These are phyloP conservation scores for Protomyces inouyei DNA, from an alignment of 1,139 yeast species.

Conservation along the genomic window DNA sequence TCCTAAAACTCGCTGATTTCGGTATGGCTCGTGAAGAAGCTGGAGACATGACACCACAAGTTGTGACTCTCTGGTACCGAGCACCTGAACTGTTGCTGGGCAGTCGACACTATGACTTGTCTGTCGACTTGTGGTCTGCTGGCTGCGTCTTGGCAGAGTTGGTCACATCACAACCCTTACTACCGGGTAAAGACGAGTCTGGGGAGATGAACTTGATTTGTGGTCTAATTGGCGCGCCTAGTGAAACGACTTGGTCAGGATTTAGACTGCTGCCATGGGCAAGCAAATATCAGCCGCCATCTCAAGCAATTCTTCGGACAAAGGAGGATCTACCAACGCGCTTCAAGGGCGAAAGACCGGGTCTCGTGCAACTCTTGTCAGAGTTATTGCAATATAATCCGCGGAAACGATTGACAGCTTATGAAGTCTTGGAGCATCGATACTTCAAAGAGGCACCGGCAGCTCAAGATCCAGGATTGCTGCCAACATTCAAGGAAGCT, in stretches of 20 bases:
- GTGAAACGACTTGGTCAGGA: constrained; percentile 35
- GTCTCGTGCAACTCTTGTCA: constrained; percentile 51
- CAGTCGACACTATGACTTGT: constrained; percentile 51
- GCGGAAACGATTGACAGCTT: constrained; percentile 66
- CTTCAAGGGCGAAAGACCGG: constrained; percentile 30
- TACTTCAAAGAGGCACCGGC: constrained; percentile 63
- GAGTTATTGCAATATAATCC: constrained; percentile 79
- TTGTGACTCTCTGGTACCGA: constrained; percentile 39
- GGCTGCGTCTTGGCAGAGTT: constrained; percentile 57
- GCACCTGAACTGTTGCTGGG: constrained; percentile 54
- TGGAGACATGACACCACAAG: constrained; percentile 34
- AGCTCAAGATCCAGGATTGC: constrained; percentile 31
- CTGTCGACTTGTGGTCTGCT: constrained; percentile 56
- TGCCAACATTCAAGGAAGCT: constrained; percentile 33
- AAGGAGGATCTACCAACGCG: constrained; percentile 24
- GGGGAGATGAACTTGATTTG: constrained; percentile 46
- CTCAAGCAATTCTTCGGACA: neutral
- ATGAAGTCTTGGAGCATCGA: constrained; percentile 65
- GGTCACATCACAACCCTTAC: constrained; percentile 52
- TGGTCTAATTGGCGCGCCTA: constrained; percentile 32
- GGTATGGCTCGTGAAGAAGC: constrained; percentile 44
- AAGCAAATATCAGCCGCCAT: constrained; percentile 29
- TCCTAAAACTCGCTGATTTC: constrained; percentile 56
- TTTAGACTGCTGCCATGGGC: constrained; percentile 34
- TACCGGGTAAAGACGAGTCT: constrained; percentile 53